Evolutionary conservation across 1,284 basidiomycete species (phyloP).

Genomic region (Violaceomyces palustris): DNA sequence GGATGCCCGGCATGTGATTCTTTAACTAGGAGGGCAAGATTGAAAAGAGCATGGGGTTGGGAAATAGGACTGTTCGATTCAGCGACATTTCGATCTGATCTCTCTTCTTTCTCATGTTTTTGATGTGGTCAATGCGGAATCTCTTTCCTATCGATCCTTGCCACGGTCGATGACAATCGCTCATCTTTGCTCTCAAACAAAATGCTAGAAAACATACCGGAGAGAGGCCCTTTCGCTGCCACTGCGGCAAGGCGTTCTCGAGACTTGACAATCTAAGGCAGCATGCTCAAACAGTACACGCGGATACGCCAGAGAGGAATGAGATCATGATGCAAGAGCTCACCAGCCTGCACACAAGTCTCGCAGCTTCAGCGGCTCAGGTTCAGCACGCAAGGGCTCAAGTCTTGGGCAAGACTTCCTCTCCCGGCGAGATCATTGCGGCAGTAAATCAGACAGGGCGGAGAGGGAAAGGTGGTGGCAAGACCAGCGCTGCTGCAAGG

Average conservation of each 20-base stretch:
- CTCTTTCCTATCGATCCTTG: no score
- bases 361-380: conserved; percentile 56
- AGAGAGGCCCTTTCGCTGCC: conserved; percentile 84
- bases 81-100: no score
- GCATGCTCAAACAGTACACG: conserved; percentile 91
- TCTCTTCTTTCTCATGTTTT: no score
- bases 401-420: conserved; percentile 35
- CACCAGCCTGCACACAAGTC: conserved; percentile 74
- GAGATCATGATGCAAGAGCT: conserved; percentile 86
- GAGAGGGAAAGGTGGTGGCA: conserved; percentile 16
- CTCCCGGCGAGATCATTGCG: conserved; percentile 19
- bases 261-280: conserved; percentile 93
- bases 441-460: conserved; percentile 23
- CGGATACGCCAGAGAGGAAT: conserved; percentile 77
- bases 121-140: no score
- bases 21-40: no score
- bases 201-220: conserved; percentile 83
- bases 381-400: conserved; percentile 40
- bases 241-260: conserved; percentile 91
- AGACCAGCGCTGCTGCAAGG: background rate
- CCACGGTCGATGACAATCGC: no score
- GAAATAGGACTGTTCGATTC: no score
- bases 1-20: no score
- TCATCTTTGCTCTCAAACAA: background rate
- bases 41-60: no score